Evolutionary conservation across 495 filamentous ascomycete species (phyloP).

Genomic region (Penicillium dipodomyicola): DNA sequence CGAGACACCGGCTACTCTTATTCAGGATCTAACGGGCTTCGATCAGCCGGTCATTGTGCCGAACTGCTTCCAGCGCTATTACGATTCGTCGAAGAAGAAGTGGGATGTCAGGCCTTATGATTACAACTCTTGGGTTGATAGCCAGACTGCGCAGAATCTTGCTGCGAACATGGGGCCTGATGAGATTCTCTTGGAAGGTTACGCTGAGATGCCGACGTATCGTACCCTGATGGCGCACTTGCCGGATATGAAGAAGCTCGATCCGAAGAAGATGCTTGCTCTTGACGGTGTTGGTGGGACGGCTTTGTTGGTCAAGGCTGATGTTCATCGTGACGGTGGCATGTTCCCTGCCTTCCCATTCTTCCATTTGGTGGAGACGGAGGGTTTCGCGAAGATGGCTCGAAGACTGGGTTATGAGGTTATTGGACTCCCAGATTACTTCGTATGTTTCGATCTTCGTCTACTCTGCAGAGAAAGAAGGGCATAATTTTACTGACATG

Average conservation of each 20-base stretch:
- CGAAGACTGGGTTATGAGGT: conserved; percentile 78
- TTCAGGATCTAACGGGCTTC: conserved; percentile 87
- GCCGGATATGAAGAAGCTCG: conserved; percentile 51
- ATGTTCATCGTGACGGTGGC: conserved; percentile 94
- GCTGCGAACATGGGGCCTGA: conserved; percentile 78
- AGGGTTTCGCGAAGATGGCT: conserved; percentile 98
- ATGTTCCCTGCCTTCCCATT: conserved; percentile 98
- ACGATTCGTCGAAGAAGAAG: conserved; percentile 64
- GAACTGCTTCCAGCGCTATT: conserved; percentile 92
- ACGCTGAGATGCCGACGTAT: conserved; percentile 88
- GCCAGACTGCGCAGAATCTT: conserved; percentile 67
- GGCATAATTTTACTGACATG: conserved; percentile 4
- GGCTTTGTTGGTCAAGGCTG: conserved; percentile 90
- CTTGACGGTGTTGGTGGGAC: conserved; percentile 95
- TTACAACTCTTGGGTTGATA: conserved; percentile 96
- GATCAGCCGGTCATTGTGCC: conserved; percentile 87
- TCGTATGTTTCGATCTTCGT: conserved; percentile 56
- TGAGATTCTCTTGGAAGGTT: conserved; percentile 92
- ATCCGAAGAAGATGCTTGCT: conserved; percentile 59
- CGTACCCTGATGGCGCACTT: conserved; percentile 89
- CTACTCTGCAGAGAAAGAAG: neutral
- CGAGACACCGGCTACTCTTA: conserved; percentile 80
- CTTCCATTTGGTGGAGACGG: conserved; percentile 95
- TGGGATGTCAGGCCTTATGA: conserved; percentile 83
- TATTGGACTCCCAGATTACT: conserved; percentile 90